Evolutionary conservation across 495 filamentous ascomycete species (phyloP).

Genomic region (Hypoxylon cercidicola): DNA sequence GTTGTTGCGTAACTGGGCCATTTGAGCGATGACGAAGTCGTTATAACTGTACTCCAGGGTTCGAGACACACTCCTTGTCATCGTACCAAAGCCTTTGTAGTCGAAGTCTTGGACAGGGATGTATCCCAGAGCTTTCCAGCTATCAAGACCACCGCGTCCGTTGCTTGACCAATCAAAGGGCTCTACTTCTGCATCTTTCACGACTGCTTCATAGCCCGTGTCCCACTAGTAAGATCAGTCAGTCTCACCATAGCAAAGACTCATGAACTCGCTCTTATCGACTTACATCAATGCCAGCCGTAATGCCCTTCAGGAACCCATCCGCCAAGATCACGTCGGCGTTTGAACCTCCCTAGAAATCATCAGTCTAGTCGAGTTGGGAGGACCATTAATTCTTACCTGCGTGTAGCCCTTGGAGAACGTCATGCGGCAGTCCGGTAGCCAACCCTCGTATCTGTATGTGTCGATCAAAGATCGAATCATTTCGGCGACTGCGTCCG

Average conservation of each 20-base stretch:
- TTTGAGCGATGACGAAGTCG: constrained; percentile 76
- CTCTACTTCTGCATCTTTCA: constrained; percentile 80
- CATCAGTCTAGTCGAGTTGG: constrained; percentile 8
- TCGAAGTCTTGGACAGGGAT: constrained; percentile 77
- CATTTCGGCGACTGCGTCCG: constrained; percentile 70
- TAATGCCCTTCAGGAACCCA: constrained; percentile 74
- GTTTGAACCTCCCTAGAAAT: constrained; percentile 75
- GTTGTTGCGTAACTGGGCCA: constrained; percentile 67
- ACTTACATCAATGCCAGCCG: constrained; percentile 66
- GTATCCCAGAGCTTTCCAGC: constrained; percentile 75
- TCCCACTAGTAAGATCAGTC: constrained; percentile 59
- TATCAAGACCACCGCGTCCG: constrained; percentile 73
- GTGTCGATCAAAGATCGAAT: constrained; percentile 77
- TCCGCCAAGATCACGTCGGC: constrained; percentile 80
- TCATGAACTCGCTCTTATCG: neutral
- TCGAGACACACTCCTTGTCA: constrained; percentile 75
- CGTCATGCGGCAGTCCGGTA: constrained; percentile 73
- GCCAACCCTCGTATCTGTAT: constrained; percentile 73
- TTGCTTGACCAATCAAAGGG: constrained; percentile 76
- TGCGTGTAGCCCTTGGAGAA: constrained; percentile 78
- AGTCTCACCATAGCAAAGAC: neutral
- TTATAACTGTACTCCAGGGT: constrained; percentile 84
- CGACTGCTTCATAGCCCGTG: constrained; percentile 75
- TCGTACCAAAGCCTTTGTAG: constrained; percentile 71
- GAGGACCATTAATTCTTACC: constrained; percentile 39